Base-by-base conservation (phyloP, 2,329 filamentous ascomycete species). In the Aureobasidium sp. region DNA sequence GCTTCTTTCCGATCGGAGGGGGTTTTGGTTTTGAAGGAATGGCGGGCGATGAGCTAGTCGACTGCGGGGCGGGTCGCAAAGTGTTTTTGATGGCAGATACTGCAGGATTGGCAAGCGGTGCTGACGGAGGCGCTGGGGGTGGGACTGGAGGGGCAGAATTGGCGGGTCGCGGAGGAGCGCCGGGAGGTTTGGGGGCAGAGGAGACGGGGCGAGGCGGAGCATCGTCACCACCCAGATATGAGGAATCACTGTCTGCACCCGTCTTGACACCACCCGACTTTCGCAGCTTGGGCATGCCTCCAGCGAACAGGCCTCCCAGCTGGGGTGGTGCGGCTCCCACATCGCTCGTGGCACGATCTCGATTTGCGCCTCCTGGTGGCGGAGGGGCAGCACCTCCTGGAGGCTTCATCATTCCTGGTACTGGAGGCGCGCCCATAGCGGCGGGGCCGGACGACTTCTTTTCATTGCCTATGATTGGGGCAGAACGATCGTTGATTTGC, bases 251-350 rank as follows among this genome's bases (percentile, higher is more conserved):
- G 60, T 79, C 82, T 59, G 85, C 86, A 34, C 71, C 71, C 37
- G 74, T 75, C 49, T 74, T 72, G 27, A 77, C 68, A 42, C 88
- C 90, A 53, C 89, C 86, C 3, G 84, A 79, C 74, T 94, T 96
- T 68, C 88, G 87, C 64, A 98, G 68, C 72, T 96, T 97, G 2
- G 93, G 93, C 81, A 97, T 97, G 32, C 91, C 93, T 30, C 89
- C 90, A 1, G 88, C 89, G 65, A 98, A 95, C 22, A 98, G 70
- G 1, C 93, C 93, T 25, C 76, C 91, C 10, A 97, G 70, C 66
- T 96, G 91, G 10, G 90, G 89, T 42, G 88, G 81, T 17, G 81
- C 70, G 19, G 84, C 79, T 17, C 76, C 77, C 49, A 80, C 79
- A 62, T 94, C 89, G 68, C 90, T 95, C 67, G 93, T 90, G 69